phyloP scores from a whole-genome alignment of 441 rosid species.

The Euphorbia schlechtendalii region DNA sequence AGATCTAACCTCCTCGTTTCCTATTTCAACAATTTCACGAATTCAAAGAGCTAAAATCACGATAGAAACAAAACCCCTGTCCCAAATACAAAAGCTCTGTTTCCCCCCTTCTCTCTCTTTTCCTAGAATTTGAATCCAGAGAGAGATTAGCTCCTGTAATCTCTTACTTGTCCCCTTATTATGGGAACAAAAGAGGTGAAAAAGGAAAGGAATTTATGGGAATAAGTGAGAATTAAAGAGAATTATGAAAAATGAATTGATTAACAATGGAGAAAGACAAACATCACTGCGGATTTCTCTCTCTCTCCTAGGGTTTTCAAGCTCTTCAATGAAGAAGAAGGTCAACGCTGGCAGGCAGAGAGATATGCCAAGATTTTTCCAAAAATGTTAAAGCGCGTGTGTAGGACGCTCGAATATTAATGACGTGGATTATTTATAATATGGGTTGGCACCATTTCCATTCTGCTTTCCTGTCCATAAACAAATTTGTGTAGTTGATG shows the following conservation, averaged over 20 bases:
- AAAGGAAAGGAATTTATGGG: not conserved
- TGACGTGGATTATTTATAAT: too few species aligned
- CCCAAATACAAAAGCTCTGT: not conserved
- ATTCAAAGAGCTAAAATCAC: not conserved
- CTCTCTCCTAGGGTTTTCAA: conserved; percentile 8
- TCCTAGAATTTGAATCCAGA: not conserved
- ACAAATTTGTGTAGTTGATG: not conserved
- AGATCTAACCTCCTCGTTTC: conserved; percentile 7
- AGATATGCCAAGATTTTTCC: not conserved
- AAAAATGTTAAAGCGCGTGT: conserved; percentile 11
- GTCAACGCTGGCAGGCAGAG: conserved; percentile 15
- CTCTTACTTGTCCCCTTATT: not conserved
- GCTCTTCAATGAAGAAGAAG: not conserved
- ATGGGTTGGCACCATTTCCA: not conserved
- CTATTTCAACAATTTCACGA: not conserved
- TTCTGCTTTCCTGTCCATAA: not conserved
- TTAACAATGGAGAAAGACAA: conserved; percentile 10
- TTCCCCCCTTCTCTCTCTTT: not conserved
- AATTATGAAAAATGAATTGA: not conserved
- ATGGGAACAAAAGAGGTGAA: not conserved
- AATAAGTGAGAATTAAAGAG: not conserved
- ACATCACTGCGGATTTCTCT: conserved; percentile 6
- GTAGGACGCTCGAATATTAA: not conserved
- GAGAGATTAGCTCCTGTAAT: not conserved
- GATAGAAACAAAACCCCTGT: not conserved